A percentile compares a stretch with the other conserved stretches of the same genome.
Conservation (phyloP, 805 yeast genomes). For the Ogataea minuta region DNA sequence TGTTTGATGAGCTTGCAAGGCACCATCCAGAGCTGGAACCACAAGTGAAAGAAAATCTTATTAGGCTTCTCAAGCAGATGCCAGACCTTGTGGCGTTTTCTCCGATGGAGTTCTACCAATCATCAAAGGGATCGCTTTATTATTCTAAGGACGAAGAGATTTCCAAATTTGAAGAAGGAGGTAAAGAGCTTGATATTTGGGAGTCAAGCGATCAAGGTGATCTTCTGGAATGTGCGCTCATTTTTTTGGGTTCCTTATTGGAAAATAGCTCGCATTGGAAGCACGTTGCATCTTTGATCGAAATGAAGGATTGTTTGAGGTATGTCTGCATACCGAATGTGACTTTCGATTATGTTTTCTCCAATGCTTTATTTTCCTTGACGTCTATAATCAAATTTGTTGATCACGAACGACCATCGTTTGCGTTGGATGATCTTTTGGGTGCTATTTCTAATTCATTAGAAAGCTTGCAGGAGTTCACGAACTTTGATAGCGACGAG, state of each 20-base stretch:
- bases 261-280: slow-evolving; percentile 52
- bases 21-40: slow-evolving; percentile 78
- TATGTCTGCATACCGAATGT: slow-evolving; percentile 49
- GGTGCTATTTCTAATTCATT: slow-evolving; percentile 17
- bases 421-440: slow-evolving; percentile 36
- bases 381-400: slow-evolving; percentile 54
- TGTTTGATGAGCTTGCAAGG: slow-evolving; percentile 77
- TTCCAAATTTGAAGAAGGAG: slow-evolving; percentile 41
- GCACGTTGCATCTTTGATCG: slow-evolving; percentile 37
- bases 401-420: slow-evolving; percentile 53
- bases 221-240: slow-evolving; percentile 49
- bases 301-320: slow-evolving; percentile 45
- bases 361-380: slow-evolving; percentile 52
- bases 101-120: slow-evolving; percentile 45
- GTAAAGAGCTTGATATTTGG: slow-evolving; percentile 47
- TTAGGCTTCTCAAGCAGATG: slow-evolving; percentile 42
- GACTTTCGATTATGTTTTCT: slow-evolving; percentile 60
- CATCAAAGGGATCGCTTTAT: slow-evolving; percentile 40
- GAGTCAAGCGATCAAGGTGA: slow-evolving; percentile 46
- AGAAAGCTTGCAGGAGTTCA: slow-evolving; percentile 25
- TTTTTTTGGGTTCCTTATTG: slow-evolving; percentile 50
- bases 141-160: slow-evolving; percentile 40
- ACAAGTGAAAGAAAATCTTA: slow-evolving; percentile 48
- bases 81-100: slow-evolving; percentile 40
- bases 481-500: slow-evolving; percentile 28